phyloP scores from a whole-genome alignment of 768 basidiomycete species.

The Tylopilus rubrobrunneus region DNA sequence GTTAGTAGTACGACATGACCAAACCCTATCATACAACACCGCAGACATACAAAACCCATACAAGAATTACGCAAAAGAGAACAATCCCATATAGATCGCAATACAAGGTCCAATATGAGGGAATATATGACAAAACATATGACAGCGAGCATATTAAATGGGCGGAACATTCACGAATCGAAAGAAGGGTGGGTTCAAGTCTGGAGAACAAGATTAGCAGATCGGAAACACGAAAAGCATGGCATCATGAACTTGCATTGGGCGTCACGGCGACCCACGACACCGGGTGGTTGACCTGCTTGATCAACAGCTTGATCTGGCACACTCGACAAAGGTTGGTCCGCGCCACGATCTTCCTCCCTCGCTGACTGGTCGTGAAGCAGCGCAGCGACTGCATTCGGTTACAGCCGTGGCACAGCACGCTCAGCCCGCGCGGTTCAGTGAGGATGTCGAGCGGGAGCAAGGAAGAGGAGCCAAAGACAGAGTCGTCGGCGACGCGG shows the following conservation, averaged over 20 bases:
- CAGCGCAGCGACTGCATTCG: constrained; percentile 29
- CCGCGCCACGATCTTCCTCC: constrained; percentile 19
- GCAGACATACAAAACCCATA: too few species aligned
- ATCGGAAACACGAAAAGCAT: neutral
- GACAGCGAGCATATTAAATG: neutral
- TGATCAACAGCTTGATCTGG: constrained; percentile 30
- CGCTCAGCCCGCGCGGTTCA: constrained; percentile 23
- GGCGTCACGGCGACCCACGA: constrained; percentile 19
- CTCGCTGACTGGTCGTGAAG: constrained; percentile 17
- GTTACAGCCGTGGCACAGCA: constrained; percentile 25
- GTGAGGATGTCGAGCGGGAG: constrained; percentile 26
- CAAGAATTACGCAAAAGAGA: too few species aligned
- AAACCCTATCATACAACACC: too few species aligned
- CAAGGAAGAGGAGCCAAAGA: constrained; percentile 20
- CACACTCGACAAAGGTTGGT: constrained; percentile 27
- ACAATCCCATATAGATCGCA: too few species aligned
- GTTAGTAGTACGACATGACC: too few species aligned
- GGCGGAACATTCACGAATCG: constrained; percentile 1
- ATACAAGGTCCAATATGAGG: neutral
- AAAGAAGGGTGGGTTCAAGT: neutral
- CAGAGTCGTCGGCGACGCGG: constrained; percentile 21
- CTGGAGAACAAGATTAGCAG: constrained; percentile 11
- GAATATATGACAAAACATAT: neutral
- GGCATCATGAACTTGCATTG: constrained; percentile 9
- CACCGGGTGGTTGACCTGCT: constrained; percentile 17